phyloP scores from a whole-genome alignment of 2,329 filamentous ascomycete genomes.

The Colletotrichum liriopes region DNA sequence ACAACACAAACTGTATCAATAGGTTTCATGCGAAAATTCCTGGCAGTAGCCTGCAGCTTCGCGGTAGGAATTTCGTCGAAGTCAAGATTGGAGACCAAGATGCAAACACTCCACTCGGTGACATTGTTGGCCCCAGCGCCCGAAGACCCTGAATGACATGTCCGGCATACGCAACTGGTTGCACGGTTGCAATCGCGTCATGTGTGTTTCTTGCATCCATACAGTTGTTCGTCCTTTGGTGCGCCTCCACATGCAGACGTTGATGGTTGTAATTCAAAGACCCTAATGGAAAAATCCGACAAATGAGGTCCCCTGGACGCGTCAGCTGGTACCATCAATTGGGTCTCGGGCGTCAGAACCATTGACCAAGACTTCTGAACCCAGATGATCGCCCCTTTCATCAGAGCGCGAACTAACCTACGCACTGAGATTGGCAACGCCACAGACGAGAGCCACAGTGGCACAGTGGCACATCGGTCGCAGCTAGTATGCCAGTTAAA shows the following conservation, averaged over 20 bases:
- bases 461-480: not conserved
- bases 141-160: not conserved
- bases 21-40: too few species aligned
- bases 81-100: not conserved
- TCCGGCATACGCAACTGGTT: not conserved
- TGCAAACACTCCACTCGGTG: not conserved
- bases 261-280: not conserved
- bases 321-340: slow-evolving; percentile 19
- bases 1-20: too few species aligned
- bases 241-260: not conserved
- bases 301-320: slow-evolving; percentile 14
- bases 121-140: not conserved
- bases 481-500: not conserved
- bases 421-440: slow-evolving; percentile 2
- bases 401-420: not conserved
- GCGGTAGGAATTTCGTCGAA: not conserved
- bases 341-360: not conserved
- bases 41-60: too few species aligned
- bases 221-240: not conserved
- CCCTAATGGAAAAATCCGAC: not conserved
- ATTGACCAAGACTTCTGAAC: not conserved
- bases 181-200: not conserved
- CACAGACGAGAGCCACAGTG: slow-evolving; percentile 34
- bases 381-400: not conserved
- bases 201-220: not conserved